Conservation (phyloP, 805 yeast genomes). For the Cyberlindnera samutprakarnensis region DNA sequence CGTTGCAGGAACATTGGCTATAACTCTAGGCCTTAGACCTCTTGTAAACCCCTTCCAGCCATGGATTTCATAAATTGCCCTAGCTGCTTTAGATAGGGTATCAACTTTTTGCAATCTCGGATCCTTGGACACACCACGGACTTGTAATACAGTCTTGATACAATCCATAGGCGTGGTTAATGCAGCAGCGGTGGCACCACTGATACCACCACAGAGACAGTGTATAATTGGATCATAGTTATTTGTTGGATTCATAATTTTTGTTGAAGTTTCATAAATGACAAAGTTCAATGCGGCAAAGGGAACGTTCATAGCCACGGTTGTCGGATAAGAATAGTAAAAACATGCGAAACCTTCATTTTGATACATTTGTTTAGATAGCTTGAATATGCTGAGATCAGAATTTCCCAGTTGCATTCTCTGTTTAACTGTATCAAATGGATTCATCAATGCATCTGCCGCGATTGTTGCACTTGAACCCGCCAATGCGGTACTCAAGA, state of each 20-base stretch:
- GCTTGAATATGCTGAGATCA: constrained; percentile 21
- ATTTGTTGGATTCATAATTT: constrained; percentile 68
- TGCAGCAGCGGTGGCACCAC: constrained; percentile 95
- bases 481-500: constrained; percentile 75
- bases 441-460: constrained; percentile 94
- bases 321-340: constrained; percentile 90
- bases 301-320: constrained; percentile 85
- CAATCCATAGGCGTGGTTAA: constrained; percentile 92
- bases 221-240: constrained; percentile 84
- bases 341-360: constrained; percentile 74
- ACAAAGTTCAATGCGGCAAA: constrained; percentile 93
- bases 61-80: constrained; percentile 50
- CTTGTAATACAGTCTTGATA: constrained; percentile 84
- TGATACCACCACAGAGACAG: constrained; percentile 86
- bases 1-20: constrained; percentile 90
- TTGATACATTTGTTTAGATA: constrained; percentile 42
- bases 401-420: constrained; percentile 65
- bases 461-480: constrained; percentile 92
- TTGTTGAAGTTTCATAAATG: constrained; percentile 79
- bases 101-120: constrained; percentile 44
- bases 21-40: constrained; percentile 86
- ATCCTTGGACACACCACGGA: constrained; percentile 49
- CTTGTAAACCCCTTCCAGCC: constrained; percentile 67
- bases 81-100: constrained; percentile 67
- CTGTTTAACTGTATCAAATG: constrained; percentile 92